Evolutionary conservation across 129 eudicot species (phyloP).

Genomic region (Lactuca saligna): DNA sequence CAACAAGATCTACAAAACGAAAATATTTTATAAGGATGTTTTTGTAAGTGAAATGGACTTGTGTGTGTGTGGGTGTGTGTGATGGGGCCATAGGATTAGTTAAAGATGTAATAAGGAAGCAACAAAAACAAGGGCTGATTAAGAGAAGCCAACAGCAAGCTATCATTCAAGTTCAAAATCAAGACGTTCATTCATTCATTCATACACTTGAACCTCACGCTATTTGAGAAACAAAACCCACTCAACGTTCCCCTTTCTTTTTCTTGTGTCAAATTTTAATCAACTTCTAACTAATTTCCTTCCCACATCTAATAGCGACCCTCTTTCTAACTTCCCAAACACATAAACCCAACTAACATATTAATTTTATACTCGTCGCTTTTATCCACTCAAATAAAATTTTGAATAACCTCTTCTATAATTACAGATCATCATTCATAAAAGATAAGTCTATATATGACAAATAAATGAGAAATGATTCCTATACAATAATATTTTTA

Average conservation of each 20-base stretch:
- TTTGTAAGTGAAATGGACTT: neutral
- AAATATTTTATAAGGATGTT: neutral
- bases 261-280: slow-evolving; percentile 31
- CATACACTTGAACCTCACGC: slow-evolving; percentile 33
- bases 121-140: slow-evolving; percentile 32
- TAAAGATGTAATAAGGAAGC: slow-evolving; percentile 66
- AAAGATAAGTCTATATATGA: neutral
- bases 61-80: neutral
- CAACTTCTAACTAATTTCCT: slow-evolving; percentile 32
- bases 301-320: slow-evolving; percentile 31
- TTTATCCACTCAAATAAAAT: too few species aligned
- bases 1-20: neutral
- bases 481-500: too few species aligned
- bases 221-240: slow-evolving; percentile 30
- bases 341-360: neutral
- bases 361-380: too few species aligned
- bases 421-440: neutral
- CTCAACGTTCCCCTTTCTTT: slow-evolving; percentile 27
- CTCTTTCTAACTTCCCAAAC: slow-evolving; percentile 5
- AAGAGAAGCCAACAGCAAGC: slow-evolving; percentile 43
- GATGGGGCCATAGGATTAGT: slow-evolving; percentile 34
- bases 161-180: slow-evolving; percentile 34
- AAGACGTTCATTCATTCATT: slow-evolving; percentile 9
- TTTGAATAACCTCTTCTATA: too few species aligned
- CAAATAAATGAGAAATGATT: neutral